Evolutionary conservation across 129 eudicot genomes (phyloP).

Genomic region (Mikania micrantha): DNA sequence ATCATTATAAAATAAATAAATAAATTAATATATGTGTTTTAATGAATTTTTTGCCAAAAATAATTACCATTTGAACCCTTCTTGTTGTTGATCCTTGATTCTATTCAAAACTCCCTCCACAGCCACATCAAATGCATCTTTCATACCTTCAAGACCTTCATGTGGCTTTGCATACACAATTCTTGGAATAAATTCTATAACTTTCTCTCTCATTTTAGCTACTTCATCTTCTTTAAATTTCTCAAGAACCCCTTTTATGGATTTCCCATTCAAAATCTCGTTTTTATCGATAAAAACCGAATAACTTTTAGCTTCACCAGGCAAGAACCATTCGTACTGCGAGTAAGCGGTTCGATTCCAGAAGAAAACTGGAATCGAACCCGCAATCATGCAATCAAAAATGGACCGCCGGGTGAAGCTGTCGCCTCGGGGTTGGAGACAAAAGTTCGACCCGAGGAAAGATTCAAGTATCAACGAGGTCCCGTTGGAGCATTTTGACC

Average conservation of each 20-base stretch:
- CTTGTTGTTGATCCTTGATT: slow-evolving; percentile 52
- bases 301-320: slow-evolving; percentile 60
- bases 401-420: slow-evolving; percentile 88
- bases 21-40: background rate
- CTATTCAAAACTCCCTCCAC: slow-evolving; percentile 75
- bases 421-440: slow-evolving; percentile 88
- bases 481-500: slow-evolving; percentile 65
- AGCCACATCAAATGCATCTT: slow-evolving; percentile 87
- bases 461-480: slow-evolving; percentile 59
- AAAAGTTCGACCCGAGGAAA: slow-evolving; percentile 74
- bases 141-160: slow-evolving; percentile 53
- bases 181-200: slow-evolving; percentile 67
- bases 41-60: background rate
- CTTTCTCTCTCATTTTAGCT: slow-evolving; percentile 71
- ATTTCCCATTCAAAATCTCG: slow-evolving; percentile 69
- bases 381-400: slow-evolving; percentile 95
- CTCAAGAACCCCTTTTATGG: slow-evolving; percentile 49
- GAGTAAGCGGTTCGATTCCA: slow-evolving; percentile 85
- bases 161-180: slow-evolving; percentile 58
- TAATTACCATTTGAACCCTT: slow-evolving; percentile 57
- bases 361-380: slow-evolving; percentile 87
- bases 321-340: slow-evolving; percentile 90
- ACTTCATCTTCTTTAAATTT: slow-evolving; percentile 44
- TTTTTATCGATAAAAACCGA: slow-evolving; percentile 77
- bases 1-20: background rate